Evolutionary conservation across 2,329 filamentous ascomycete genomes (phyloP), one percentile per base, ranked within the genome.

Genomic region (Mollisia scopiformis): DNA sequence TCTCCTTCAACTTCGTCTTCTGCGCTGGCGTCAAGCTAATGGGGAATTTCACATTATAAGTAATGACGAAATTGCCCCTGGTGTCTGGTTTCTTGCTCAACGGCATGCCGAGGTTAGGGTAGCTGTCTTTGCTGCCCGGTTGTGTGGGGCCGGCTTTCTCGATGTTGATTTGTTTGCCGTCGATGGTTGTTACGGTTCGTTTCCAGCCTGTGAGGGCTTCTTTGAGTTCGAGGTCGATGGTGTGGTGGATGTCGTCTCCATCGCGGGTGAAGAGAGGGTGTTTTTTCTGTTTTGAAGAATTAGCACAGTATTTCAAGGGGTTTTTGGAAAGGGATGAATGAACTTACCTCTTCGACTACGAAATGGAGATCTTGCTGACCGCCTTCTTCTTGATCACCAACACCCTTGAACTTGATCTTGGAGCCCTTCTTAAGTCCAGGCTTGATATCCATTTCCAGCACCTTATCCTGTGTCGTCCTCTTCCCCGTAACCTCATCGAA

Each of bases 351-450:
- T 76, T 93, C 90, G 23, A 99, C 86, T 61, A 99, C 89, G 71
- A 99, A 96, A 75, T 97, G 93, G 55, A 99, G 78, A 76, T 99
- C 95, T 76, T 99, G 95, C 61, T 93, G 91, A 14, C 94, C 94
- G 43, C 95, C 95, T 73, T 98, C 95, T 63, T 97, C 93, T 75
- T 98, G 93, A 76, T 99, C 95, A 11, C 95, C 95, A n/a, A 99
- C 93, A 43, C 94, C 93, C 73, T 91, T 91, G 74, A 97, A 99
- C 78, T 97, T 97, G 77, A 99, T 97, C 83, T 98, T 99, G 72
- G 92, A 96, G 30, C 95, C 95, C 70, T 96, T 93, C 79, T 98
- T 97, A 77, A 98, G 79, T 61, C 95, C 95, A 6, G 92, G 88
- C 79, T 97, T 98, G 79, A 99, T 97, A 50, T 93, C 92, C 55